Conservation (phyloP, 2,329 filamentous ascomycete genomes). For the Exophiala phaeomuriformis region DNA sequence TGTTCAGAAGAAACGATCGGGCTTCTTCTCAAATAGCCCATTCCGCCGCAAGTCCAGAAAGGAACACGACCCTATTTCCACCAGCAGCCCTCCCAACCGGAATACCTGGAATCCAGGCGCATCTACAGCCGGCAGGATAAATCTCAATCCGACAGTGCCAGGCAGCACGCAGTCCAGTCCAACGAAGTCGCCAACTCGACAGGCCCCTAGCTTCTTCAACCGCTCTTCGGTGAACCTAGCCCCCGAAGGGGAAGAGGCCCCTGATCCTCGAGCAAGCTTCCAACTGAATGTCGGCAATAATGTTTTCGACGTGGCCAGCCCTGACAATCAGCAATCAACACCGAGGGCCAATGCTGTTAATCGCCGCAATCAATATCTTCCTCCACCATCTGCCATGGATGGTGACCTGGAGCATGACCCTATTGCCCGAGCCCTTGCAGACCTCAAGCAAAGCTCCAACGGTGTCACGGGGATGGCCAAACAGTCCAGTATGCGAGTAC, state of each 20-base stretch:
- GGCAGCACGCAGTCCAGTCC: slow-evolving; percentile 37
- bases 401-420: slow-evolving; percentile 62
- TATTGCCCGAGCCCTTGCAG: slow-evolving; percentile 84
- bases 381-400: slow-evolving; percentile 30
- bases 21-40: slow-evolving; percentile 88
- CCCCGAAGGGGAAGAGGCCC: slow-evolving; percentile 66
- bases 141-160: slow-evolving; percentile 27
- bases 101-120: slow-evolving; percentile 47
- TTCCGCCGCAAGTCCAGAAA: slow-evolving; percentile 86
- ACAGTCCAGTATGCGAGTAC: slow-evolving; percentile 71
- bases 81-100: slow-evolving; percentile 37
- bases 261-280: slow-evolving; percentile 85
- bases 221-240: slow-evolving; percentile 30
- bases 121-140: slow-evolving; percentile 24
- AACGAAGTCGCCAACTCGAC: slow-evolving; percentile 36
- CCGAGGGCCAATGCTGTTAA: slow-evolving; percentile 35
- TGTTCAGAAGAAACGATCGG: slow-evolving; percentile 63
- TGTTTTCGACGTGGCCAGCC: slow-evolving; percentile 83
- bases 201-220: slow-evolving; percentile 32
- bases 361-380: slow-evolving; percentile 22
- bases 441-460: slow-evolving; percentile 57
- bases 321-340: slow-evolving; percentile 53
- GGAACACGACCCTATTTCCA: slow-evolving; percentile 52
- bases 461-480: slow-evolving; percentile 52
- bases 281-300: slow-evolving; percentile 94